Evolutionary conservation across 176 grass and related monocot species (phyloP).

Genomic region (Tuctoria greenei): DNA sequence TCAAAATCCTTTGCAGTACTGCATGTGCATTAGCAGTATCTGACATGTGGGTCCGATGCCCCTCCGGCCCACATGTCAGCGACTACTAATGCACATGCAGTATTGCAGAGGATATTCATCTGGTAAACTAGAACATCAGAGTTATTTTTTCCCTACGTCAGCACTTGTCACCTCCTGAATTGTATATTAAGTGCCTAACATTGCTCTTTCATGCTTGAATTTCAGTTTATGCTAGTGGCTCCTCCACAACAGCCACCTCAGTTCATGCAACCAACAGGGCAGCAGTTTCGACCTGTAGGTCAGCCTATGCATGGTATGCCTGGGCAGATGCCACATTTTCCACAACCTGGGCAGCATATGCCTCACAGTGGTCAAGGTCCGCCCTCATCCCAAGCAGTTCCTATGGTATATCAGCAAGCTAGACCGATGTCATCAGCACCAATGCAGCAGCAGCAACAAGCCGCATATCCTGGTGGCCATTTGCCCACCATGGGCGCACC

Average conservation of each 20-base stretch:
- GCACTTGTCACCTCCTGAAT: not conserved
- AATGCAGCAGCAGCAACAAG: slow-evolving; percentile 44
- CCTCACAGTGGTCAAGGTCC: slow-evolving; percentile 56
- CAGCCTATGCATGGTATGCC: slow-evolving; percentile 57
- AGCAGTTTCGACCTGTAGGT: slow-evolving; percentile 60
- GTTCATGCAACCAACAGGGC: slow-evolving; percentile 50
- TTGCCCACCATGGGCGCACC: slow-evolving; percentile 54
- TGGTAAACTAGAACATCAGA: slow-evolving; percentile 45
- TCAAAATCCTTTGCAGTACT: too few species aligned
- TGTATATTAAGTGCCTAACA: slow-evolving; percentile 29
- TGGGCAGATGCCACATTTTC: slow-evolving; percentile 54
- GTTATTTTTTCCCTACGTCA: slow-evolving; percentile 25
- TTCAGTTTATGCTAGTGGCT: slow-evolving; percentile 68
- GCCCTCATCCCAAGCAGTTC: slow-evolving; percentile 62
- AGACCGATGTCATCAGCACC: slow-evolving; percentile 63
- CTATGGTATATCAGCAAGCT: slow-evolving; percentile 60
- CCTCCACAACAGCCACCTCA: slow-evolving; percentile 59
- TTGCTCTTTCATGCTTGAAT: slow-evolving; percentile 10
- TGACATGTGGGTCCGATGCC: too few species aligned
- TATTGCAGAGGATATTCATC: too few species aligned
- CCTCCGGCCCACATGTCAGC: too few species aligned
- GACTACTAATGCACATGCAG: too few species aligned
- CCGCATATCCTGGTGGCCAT: slow-evolving; percentile 44
- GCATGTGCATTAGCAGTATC: too few species aligned
- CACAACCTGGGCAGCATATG: slow-evolving; percentile 56